These are phyloP conservation scores for Pharus latifolius DNA, from an alignment of 176 grass and related monocot genomes.

Conservation along the genomic window DNA sequence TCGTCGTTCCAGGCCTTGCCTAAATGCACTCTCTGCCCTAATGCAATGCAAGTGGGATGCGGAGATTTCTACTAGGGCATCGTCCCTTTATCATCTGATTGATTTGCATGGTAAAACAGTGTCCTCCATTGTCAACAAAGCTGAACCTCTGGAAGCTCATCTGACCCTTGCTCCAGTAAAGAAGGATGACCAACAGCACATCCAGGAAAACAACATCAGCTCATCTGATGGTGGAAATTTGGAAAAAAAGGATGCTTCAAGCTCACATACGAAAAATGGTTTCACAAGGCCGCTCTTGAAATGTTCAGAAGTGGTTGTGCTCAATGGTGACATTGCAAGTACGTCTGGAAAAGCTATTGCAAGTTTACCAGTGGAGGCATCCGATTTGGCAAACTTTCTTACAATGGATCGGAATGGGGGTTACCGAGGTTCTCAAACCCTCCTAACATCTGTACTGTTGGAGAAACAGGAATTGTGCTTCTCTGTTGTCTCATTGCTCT, in stretches of 20 bases:
- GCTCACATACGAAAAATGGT: constrained; percentile 37
- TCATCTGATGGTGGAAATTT: constrained; percentile 17
- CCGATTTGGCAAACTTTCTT: constrained; percentile 90
- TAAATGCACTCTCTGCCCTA: constrained; percentile 71
- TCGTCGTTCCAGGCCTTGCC: constrained; percentile 79
- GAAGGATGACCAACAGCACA: constrained; percentile 37
- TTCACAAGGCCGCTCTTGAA: constrained; percentile 39
- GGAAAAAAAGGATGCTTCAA: constrained; percentile 38
- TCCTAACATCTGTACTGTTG: constrained; percentile 75
- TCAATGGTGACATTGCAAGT: constrained; percentile 46
- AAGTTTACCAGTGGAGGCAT: constrained; percentile 79
- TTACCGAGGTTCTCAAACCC: constrained; percentile 60
- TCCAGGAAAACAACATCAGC: constrained; percentile 24
- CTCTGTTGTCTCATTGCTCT: constrained; percentile 94
- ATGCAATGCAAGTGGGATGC: constrained; percentile 83
- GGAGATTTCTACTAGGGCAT: constrained; percentile 79
- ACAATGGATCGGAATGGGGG: constrained; percentile 92
- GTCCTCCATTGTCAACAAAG: constrained; percentile 95
- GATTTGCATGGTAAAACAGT: constrained; percentile 95
- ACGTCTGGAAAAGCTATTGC: constrained; percentile 63
- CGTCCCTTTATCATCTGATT: constrained; percentile 94
- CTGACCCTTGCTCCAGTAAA: constrained; percentile 45
- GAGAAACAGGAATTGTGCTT: constrained; percentile 95
- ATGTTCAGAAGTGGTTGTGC: constrained; percentile 24
- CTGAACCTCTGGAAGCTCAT: constrained; percentile 83